These are phyloP conservation scores for Suillus luteus DNA, from an alignment of 768 basidiomycete genomes.

Conservation along the genomic window DNA sequence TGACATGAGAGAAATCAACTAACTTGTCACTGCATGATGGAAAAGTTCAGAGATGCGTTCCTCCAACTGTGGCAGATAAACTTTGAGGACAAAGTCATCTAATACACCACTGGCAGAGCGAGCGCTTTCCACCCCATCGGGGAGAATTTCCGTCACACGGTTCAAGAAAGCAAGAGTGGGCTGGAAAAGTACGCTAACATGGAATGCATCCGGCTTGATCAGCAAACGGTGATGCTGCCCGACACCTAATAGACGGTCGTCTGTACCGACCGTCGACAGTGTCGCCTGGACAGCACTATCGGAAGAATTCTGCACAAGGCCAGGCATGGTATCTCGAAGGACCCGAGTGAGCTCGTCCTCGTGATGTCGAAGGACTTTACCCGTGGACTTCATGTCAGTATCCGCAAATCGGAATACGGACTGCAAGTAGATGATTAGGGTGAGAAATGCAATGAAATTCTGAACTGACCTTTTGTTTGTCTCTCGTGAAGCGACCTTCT, in stretches of 20 bases:
- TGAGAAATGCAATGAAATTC: slow-evolving; percentile 1
- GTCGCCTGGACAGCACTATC: slow-evolving; percentile 65
- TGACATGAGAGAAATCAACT: slow-evolving; percentile 14
- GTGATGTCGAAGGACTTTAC: slow-evolving; percentile 67
- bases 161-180: slow-evolving; percentile 87
- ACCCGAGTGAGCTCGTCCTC: slow-evolving; percentile 86
- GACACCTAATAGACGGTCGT: slow-evolving; percentile 71
- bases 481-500: slow-evolving; percentile 76
- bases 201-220: slow-evolving; percentile 90
- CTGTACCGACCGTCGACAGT: slow-evolving; percentile 59
- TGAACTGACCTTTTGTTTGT: slow-evolving; percentile 68
- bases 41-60: slow-evolving; percentile 89
- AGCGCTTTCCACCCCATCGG: slow-evolving; percentile 67
- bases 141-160: slow-evolving; percentile 69
- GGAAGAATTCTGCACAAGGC: slow-evolving; percentile 73
- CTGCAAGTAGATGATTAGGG: slow-evolving; percentile 39
- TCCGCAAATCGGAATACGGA: slow-evolving; percentile 90
- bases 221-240: slow-evolving; percentile 85
- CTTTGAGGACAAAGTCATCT: slow-evolving; percentile 90
- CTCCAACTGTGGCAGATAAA: slow-evolving; percentile 93
- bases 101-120: slow-evolving; percentile 71
- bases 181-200: slow-evolving; percentile 92
- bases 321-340: slow-evolving; percentile 90
- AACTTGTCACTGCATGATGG: slow-evolving; percentile 82
- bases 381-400: slow-evolving; percentile 74